phyloP scores from a whole-genome alignment of 2,329 filamentous ascomycete species.

The Torrubiella hemipterigena region DNA sequence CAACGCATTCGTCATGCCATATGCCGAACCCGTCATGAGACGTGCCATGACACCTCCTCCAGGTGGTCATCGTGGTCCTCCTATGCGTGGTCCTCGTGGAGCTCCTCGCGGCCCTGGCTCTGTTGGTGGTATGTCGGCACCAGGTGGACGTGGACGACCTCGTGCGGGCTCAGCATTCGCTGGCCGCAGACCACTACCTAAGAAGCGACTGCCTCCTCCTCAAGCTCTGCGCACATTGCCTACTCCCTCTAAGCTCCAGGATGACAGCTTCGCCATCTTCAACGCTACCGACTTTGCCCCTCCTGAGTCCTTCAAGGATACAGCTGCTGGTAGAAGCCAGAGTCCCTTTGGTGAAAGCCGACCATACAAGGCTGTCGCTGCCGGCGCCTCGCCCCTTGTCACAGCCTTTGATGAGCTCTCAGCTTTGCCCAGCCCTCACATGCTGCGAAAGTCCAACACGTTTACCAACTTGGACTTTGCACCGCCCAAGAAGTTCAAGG shows the following conservation, averaged over 20 bases:
- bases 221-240: slow-evolving; percentile 63
- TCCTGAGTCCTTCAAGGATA: slow-evolving; percentile 53
- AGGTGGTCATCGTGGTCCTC: slow-evolving; percentile 31
- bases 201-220: slow-evolving; percentile 54
- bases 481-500: slow-evolving; percentile 62
- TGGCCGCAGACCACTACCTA: slow-evolving; percentile 28
- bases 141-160: slow-evolving; percentile 37
- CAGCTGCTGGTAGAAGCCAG: slow-evolving; percentile 55
- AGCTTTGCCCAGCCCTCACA: slow-evolving; percentile 73
- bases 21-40: slow-evolving; percentile 71
- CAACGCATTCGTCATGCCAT: slow-evolving; percentile 67
- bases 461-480: slow-evolving; percentile 76
- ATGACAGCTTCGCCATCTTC: slow-evolving; percentile 63
- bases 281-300: slow-evolving; percentile 77
- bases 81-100: slow-evolving; percentile 36
- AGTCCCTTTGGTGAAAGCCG: slow-evolving; percentile 52
- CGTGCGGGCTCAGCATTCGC: slow-evolving; percentile 32
- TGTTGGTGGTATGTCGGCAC: slow-evolving; percentile 7
- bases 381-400: slow-evolving; percentile 64
- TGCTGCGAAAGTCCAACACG: slow-evolving; percentile 64
- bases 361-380: slow-evolving; percentile 64
- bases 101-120: slow-evolving; percentile 18
- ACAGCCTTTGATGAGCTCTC: slow-evolving; percentile 81
- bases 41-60: slow-evolving; percentile 95
- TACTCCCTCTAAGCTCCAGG: slow-evolving; percentile 72